These are phyloP conservation scores for Cordyceps pruinosa DNA, from an alignment of 2,329 filamentous ascomycete species.

Conservation along the genomic window DNA sequence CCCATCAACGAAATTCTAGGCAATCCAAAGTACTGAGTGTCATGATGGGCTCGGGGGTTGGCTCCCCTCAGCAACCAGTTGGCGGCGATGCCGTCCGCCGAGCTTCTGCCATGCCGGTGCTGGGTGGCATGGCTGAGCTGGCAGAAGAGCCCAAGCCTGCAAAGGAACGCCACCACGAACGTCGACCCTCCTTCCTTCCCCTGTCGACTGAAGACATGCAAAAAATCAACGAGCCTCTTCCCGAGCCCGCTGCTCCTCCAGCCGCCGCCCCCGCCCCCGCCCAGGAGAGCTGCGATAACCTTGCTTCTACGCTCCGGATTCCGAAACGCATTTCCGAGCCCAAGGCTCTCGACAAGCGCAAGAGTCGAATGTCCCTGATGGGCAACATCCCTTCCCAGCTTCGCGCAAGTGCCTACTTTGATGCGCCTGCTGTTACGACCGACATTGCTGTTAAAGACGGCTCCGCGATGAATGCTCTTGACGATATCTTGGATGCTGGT, in stretches of 20 bases:
- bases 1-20: slow-evolving; percentile 58
- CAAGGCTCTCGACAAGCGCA: slow-evolving; percentile 25
- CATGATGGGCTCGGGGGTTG: slow-evolving; percentile 42
- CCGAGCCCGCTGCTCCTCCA: neutral
- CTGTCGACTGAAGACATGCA: slow-evolving; percentile 9
- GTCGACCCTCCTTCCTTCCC: slow-evolving; percentile 10
- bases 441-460: slow-evolving; percentile 59
- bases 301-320: slow-evolving; percentile 22
- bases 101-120: slow-evolving; percentile 19
- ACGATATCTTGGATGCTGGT: slow-evolving; percentile 87
- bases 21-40: slow-evolving; percentile 66
- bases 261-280: neutral
- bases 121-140: slow-evolving; percentile 14
- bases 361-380: slow-evolving; percentile 25
- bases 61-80: slow-evolving; percentile 12
- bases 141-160: slow-evolving; percentile 31
- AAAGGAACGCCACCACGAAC: slow-evolving; percentile 32
- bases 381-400: slow-evolving; percentile 67
- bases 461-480: slow-evolving; percentile 81
- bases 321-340: slow-evolving; percentile 28
- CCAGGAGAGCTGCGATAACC: slow-evolving; percentile 6
- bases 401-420: slow-evolving; percentile 87
- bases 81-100: slow-evolving; percentile 14
- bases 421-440: slow-evolving; percentile 51
- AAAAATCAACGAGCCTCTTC: neutral